Conservation (phyloP, 2,329 filamentous ascomycete species). For the Colletotrichum lentis region DNA sequence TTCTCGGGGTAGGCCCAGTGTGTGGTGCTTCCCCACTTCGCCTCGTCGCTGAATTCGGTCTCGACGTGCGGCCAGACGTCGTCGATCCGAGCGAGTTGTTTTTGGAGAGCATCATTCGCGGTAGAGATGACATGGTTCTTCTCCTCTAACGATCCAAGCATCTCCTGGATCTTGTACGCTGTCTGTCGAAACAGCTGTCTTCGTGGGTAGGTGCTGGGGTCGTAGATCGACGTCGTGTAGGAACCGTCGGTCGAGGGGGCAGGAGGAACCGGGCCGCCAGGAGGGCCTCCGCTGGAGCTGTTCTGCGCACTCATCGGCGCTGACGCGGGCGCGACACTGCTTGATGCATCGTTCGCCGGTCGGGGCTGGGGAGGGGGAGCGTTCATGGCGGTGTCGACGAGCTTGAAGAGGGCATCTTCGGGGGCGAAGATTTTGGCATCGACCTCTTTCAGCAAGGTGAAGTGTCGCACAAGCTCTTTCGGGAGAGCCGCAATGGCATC, state of each 20-base stretch:
- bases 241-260: slow-evolving; percentile 55
- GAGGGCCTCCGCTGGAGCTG: slow-evolving; percentile 54
- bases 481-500: slow-evolving; percentile 92
- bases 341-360: slow-evolving; percentile 55
- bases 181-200: slow-evolving; percentile 81
- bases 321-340: slow-evolving; percentile 53
- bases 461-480: slow-evolving; percentile 93
- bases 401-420: slow-evolving; percentile 80
- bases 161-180: slow-evolving; percentile 79
- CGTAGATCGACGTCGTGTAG: slow-evolving; percentile 56
- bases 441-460: slow-evolving; percentile 94
- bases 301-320: slow-evolving; percentile 60
- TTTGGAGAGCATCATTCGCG: slow-evolving; percentile 86
- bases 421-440: slow-evolving; percentile 95
- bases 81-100: slow-evolving; percentile 84
- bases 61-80: slow-evolving; percentile 88
- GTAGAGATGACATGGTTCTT: slow-evolving; percentile 97
- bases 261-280: slow-evolving; percentile 49
- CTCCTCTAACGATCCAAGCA: slow-evolving; percentile 91
- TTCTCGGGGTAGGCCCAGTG: slow-evolving; percentile 97
- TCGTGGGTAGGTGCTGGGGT: slow-evolving; percentile 68
- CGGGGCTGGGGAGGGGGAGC: slow-evolving; percentile 58
- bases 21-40: slow-evolving; percentile 86
- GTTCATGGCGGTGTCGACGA: slow-evolving; percentile 72
- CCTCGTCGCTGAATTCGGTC: slow-evolving; percentile 90